A percentile compares a stretch with the other conserved stretches of the same genome.
phyloP scores from a whole-genome alignment of 768 basidiomycete genomes.

The Xanthoconium stramineum region DNA sequence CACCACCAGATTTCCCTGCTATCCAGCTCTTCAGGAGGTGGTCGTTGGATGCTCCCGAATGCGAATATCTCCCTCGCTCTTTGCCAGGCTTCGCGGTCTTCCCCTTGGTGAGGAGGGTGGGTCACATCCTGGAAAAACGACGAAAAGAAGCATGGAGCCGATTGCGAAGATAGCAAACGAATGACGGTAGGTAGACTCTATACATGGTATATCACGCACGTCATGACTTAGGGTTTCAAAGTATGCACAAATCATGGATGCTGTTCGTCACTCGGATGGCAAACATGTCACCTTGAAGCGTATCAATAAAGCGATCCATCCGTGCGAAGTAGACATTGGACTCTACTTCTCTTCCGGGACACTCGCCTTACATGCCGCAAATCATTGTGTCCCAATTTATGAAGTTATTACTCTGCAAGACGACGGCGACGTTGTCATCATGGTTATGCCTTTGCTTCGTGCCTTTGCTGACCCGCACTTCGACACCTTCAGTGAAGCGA shows the following conservation, averaged over 20 bases:
- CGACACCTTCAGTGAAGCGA: slow-evolving; percentile 8
- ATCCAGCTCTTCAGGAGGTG: not conserved
- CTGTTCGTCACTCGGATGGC: not conserved
- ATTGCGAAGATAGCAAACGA: too few species aligned
- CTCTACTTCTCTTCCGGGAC: slow-evolving; percentile 18
- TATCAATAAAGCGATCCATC: not conserved
- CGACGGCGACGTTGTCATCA: slow-evolving; percentile 10
- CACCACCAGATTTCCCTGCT: too few species aligned
- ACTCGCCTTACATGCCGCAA: not conserved
- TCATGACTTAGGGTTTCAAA: too few species aligned
- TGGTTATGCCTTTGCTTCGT: slow-evolving; percentile 31
- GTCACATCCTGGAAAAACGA: too few species aligned
- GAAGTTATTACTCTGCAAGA: slow-evolving; percentile 9
- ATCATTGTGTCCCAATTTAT: slow-evolving; percentile 29
- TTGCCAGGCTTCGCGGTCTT: not conserved
- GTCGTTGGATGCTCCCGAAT: not conserved
- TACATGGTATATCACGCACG: too few species aligned
- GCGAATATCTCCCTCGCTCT: not conserved
- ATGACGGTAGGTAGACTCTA: too few species aligned
- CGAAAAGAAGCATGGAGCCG: too few species aligned
- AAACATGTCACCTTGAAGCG: not conserved
- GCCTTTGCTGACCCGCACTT: slow-evolving; percentile 18
- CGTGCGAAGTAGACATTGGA: slow-evolving; percentile 3
- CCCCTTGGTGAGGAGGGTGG: too few species aligned
- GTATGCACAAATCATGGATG: not conserved